A percentile compares a stretch with the other conserved stretches of the same genome.
phyloP scores from a whole-genome alignment of 306 rosid genomes.

The Cucurbita ficifolia region DNA sequence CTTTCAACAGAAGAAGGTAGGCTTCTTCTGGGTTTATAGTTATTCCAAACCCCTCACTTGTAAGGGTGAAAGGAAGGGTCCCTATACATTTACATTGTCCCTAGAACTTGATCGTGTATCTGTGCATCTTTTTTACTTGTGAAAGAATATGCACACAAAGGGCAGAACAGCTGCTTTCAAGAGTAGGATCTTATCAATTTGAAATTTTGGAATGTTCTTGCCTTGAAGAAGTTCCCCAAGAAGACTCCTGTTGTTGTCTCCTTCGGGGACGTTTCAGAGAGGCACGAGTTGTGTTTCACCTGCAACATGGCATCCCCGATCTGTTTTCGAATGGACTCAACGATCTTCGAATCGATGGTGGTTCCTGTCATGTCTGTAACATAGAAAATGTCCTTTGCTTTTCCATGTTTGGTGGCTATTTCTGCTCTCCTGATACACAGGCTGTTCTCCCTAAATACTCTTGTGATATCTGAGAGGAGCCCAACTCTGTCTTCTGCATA shows the following conservation, averaged over 20 bases:
- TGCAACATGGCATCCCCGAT: slow-evolving; percentile 44
- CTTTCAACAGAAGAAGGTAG: background rate
- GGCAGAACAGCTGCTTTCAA: slow-evolving; percentile 12
- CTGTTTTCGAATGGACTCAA: slow-evolving; percentile 67
- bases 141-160: slow-evolving; percentile 13
- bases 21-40: slow-evolving; percentile 14
- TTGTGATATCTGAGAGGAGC: slow-evolving; percentile 83
- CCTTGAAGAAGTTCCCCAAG: slow-evolving; percentile 59
- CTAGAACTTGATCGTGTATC: background rate
- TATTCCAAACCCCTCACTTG: background rate
- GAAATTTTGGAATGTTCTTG: slow-evolving; percentile 54
- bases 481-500: slow-evolving; percentile 69
- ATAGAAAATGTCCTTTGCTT: slow-evolving; percentile 57
- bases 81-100: slow-evolving; percentile 9
- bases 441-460: slow-evolving; percentile 88
- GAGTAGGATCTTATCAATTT: slow-evolving; percentile 67
- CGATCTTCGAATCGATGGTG: slow-evolving; percentile 55
- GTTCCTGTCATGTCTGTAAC: slow-evolving; percentile 82
- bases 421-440: slow-evolving; percentile 76
- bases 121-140: slow-evolving; percentile 14
- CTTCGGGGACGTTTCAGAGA: slow-evolving; percentile 31
- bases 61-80: background rate
- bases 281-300: slow-evolving; percentile 44
- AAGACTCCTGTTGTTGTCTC: slow-evolving; percentile 48
- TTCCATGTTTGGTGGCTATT: slow-evolving; percentile 60